These are phyloP conservation scores for Santalum album DNA, from an alignment of 164 flowering plant genomes.

Conservation along the genomic window DNA sequence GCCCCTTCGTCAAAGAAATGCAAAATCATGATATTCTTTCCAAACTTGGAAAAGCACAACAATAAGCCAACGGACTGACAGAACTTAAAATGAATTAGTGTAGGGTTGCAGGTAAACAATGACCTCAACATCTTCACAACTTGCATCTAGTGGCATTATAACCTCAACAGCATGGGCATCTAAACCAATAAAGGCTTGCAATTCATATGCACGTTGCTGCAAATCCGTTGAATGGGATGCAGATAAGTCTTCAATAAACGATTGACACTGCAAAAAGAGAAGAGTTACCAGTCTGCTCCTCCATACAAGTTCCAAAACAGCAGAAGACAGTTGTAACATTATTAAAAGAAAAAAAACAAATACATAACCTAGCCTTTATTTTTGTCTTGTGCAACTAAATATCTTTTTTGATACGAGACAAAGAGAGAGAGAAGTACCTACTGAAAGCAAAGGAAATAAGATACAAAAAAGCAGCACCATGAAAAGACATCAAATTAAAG, in stretches of 20 bases:
- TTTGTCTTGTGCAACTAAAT: no score
- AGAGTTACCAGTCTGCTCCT: background rate
- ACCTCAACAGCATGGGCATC: slow-evolving; percentile 58
- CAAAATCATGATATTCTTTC: no score
- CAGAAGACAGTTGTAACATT: background rate
- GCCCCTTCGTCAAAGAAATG: background rate
- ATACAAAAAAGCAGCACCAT: no score
- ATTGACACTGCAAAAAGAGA: slow-evolving; percentile 70
- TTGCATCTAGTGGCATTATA: slow-evolving; percentile 84
- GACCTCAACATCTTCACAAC: slow-evolving; percentile 98
- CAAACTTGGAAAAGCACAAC: no score
- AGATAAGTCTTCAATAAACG: slow-evolving; percentile 76
- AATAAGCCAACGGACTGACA: no score
- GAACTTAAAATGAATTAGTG: background rate
- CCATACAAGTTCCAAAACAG: background rate
- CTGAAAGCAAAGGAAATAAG: no score
- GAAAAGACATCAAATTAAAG: no score
- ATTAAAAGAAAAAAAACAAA: no score
- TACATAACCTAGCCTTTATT: no score
- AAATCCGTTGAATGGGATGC: slow-evolving; percentile 96
- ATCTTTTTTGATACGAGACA: no score
- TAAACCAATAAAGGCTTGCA: slow-evolving; percentile 63
- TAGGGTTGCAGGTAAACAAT: background rate
- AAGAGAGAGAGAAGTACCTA: no score
- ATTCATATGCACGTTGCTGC: slow-evolving; percentile 98